Evolutionary conservation across 176 grass and related monocot genomes (phyloP).

Genomic region (Avena eriantha): DNA sequence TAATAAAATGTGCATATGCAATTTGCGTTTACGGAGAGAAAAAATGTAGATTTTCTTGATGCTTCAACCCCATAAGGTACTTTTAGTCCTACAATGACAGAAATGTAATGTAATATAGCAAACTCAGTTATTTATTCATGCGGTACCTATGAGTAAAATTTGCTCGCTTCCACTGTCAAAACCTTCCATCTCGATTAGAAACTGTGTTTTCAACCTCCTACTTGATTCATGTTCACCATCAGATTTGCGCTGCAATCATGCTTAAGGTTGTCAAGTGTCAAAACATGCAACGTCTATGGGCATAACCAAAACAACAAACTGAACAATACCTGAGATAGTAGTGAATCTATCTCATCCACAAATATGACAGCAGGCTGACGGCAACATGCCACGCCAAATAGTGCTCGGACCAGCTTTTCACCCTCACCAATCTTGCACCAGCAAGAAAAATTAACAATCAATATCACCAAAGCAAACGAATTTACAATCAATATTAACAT

Average conservation of each 20-base stretch:
- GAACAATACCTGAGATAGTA: constrained; percentile 82
- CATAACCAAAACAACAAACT: constrained; percentile 33
- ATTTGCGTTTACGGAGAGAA: constrained; percentile 18
- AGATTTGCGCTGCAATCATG: constrained; percentile 84
- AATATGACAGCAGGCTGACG: constrained; percentile 98
- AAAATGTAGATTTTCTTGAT: constrained; percentile 27
- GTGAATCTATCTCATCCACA: constrained; percentile 95
- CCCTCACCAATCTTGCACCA: constrained; percentile 96
- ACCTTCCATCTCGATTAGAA: constrained; percentile 99
- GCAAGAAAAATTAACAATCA: constrained; percentile 26
- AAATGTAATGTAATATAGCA: constrained; percentile 21
- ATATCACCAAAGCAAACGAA: constrained; percentile 20
- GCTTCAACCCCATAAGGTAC: neutral
- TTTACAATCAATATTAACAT: neutral
- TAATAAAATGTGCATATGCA: neutral
- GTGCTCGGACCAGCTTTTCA: constrained; percentile 92
- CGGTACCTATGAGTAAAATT: constrained; percentile 92
- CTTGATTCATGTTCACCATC: constrained; percentile 99
- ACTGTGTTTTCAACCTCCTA: constrained; percentile 97
- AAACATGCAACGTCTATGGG: constrained; percentile 26
- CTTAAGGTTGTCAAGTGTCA: constrained; percentile 44
- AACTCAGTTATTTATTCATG: constrained; percentile 11
- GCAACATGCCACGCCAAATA: constrained; percentile 95
- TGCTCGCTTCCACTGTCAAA: constrained; percentile 91
- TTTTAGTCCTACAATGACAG: constrained; percentile 7